Evolutionary conservation across 2,329 filamentous ascomycete genomes (phyloP).

Genomic region (Elsinoe fawcettii): DNA sequence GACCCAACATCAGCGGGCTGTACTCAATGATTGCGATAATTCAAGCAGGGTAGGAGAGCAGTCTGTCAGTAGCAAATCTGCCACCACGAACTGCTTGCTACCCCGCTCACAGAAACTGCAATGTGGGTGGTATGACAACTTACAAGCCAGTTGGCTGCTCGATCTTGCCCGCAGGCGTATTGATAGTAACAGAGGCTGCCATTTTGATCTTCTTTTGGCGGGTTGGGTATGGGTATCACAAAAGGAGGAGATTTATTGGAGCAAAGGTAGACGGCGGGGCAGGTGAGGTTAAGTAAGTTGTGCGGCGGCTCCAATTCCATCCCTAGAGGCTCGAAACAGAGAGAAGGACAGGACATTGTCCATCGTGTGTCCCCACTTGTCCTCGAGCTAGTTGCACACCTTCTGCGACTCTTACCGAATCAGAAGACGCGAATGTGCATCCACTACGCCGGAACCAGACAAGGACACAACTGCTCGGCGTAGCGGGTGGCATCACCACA

Average conservation of each 20-base stretch:
- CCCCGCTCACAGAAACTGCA: background rate
- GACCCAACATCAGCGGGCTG: background rate
- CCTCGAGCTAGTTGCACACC: constrained; percentile 1
- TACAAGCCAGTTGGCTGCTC: constrained; percentile 48
- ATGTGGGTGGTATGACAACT: constrained; percentile 27
- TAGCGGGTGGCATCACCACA: constrained; percentile 5
- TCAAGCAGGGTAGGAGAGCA: too few species aligned
- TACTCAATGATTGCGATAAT: too few species aligned
- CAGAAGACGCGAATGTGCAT: background rate
- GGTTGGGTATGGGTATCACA: constrained; percentile 20
- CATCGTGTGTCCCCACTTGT: constrained; percentile 4
- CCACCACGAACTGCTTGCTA: background rate
- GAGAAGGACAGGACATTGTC: background rate
- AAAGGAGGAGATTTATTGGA: constrained; percentile 1
- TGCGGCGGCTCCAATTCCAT: background rate
- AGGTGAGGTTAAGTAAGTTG: constrained; percentile 9
- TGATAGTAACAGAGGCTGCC: constrained; percentile 53
- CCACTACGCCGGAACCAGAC: constrained; percentile 12
- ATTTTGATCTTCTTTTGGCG: constrained; percentile 24
- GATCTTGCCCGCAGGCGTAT: constrained; percentile 58
- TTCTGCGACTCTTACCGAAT: background rate
- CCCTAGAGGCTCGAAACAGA: background rate
- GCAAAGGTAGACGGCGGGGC: background rate
- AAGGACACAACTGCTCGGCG: constrained; percentile 7
- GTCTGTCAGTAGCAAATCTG: too few species aligned